Evolutionary conservation across 257 asterid species (phyloP).

Genomic region (Solanum arcanum): DNA sequence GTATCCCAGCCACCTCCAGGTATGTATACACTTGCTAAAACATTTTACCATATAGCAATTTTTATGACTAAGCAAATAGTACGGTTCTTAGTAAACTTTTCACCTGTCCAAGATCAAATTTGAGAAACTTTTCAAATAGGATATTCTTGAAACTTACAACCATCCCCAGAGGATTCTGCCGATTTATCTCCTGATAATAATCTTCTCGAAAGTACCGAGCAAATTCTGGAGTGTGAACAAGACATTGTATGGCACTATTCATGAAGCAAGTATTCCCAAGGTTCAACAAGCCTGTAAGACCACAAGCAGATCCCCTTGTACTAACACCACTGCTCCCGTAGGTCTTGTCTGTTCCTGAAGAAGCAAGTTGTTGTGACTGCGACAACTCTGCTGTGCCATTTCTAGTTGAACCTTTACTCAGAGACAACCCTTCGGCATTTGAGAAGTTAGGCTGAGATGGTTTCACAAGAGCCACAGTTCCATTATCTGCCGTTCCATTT

Average conservation of each 20-base stretch:
- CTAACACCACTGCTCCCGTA: conserved; percentile 71
- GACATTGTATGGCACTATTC: conserved; percentile 99
- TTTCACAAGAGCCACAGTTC: conserved; percentile 31
- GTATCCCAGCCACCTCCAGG: neutral
- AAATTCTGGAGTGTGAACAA: conserved; percentile 95
- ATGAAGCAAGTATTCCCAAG: conserved; percentile 98
- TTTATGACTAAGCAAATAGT: neutral
- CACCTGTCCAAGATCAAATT: neutral
- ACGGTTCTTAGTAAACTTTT: neutral
- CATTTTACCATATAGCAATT: neutral
- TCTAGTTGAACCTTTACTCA: conserved; percentile 59
- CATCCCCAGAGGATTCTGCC: conserved; percentile 97
- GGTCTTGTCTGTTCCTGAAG: conserved; percentile 40
- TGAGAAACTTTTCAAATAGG: neutral
- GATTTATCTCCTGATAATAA: conserved; percentile 91
- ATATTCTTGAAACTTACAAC: conserved; percentile 63
- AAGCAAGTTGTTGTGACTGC: conserved; percentile 32
- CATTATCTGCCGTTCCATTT: conserved; percentile 64
- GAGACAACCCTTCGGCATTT: conserved; percentile 55
- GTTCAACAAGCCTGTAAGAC: conserved; percentile 88
- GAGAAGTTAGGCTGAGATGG: conserved; percentile 42
- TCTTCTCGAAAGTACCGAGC: conserved; percentile 92
- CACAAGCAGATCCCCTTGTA: conserved; percentile 90
- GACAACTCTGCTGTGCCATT: conserved; percentile 56
- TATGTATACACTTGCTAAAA: neutral